Conservation (phyloP, 345 rosid genomes). For the Gossypium thurberi region DNA sequence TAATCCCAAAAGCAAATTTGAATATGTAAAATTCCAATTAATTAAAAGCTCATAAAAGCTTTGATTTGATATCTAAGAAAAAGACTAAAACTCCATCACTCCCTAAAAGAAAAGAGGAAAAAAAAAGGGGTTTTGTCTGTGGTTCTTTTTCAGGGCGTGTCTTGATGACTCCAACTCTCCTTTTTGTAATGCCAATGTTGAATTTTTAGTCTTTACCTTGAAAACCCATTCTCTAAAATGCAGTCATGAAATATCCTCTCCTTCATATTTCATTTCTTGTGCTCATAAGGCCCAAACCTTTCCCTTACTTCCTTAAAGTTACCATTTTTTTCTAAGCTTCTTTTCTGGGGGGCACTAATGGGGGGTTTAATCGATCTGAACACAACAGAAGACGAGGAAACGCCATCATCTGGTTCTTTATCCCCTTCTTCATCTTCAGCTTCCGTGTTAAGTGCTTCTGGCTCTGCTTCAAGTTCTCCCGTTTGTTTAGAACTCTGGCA, state of each 20-base stretch:
- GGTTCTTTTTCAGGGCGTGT: constrained; percentile 18
- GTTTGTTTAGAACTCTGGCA: constrained; percentile 97
- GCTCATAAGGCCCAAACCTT: neutral
- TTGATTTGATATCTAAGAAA: constrained; percentile 31
- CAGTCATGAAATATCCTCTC: constrained; percentile 31
- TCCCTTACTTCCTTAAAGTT: neutral
- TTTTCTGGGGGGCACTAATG: constrained; percentile 27
- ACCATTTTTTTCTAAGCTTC: neutral
- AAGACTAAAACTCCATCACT: constrained; percentile 7
- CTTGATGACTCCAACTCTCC: constrained; percentile 8
- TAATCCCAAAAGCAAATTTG: neutral
- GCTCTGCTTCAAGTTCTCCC: constrained; percentile 26
- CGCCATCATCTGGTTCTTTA: constrained; percentile 61
- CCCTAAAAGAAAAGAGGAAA: neutral
- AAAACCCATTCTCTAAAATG: constrained; percentile 10
- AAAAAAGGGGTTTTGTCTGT: neutral
- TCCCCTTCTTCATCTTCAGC: constrained; percentile 59
- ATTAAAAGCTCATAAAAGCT: constrained; percentile 21
- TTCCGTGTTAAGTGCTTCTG: constrained; percentile 39
- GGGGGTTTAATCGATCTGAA: constrained; percentile 94
- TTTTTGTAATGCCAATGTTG: constrained; percentile 29
- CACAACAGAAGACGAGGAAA: constrained; percentile 77
- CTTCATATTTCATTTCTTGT: constrained; percentile 1
- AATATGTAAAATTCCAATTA: neutral
- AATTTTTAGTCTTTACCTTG: constrained; percentile 4